Percentiles rank a stretch among this genome's conserved stretches.
Evolutionary conservation across 2,329 filamentous ascomycete genomes (phyloP).

Genomic region (Botrytis medusae): DNA sequence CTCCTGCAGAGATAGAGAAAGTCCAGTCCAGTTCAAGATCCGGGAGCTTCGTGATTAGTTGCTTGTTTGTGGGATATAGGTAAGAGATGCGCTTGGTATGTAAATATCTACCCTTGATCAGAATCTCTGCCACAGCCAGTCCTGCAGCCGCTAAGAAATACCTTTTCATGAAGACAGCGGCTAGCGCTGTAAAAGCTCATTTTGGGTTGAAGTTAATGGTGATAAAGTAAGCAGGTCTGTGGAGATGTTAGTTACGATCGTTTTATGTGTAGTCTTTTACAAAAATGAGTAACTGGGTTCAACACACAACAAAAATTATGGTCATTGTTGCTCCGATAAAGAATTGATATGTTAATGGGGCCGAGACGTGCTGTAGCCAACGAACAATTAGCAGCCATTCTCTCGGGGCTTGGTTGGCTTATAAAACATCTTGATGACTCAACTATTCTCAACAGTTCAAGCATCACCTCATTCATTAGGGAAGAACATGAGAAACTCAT

Average conservation of each 20-base stretch:
- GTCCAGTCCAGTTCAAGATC: neutral
- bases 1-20: neutral
- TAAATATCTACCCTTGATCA: neutral
- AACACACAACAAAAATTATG: neutral
- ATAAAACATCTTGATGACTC: neutral
- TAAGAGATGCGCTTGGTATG: neutral
- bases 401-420: neutral
- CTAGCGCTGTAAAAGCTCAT: conserved; percentile 18
- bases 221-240: neutral
- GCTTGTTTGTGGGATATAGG: neutral
- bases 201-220: conserved; percentile 21
- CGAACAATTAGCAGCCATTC: neutral
- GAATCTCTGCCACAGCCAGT: conserved; percentile 13
- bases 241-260: neutral
- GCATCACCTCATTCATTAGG: too few species aligned
- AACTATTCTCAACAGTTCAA: neutral
- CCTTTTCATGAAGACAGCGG: conserved; percentile 19
- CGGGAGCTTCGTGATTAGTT: neutral
- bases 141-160: conserved; percentile 19
- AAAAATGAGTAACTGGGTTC: neutral
- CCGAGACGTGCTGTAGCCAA: neutral
- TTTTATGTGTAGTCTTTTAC: neutral
- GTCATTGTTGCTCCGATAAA: neutral
- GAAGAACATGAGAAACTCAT: neutral
- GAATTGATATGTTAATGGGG: neutral